A percentile compares a stretch with the other conserved stretches of the same genome.
These are phyloP conservation scores for Agapanthus africanus DNA, from an alignment of 106 monocot species.

Conservation along the genomic window DNA sequence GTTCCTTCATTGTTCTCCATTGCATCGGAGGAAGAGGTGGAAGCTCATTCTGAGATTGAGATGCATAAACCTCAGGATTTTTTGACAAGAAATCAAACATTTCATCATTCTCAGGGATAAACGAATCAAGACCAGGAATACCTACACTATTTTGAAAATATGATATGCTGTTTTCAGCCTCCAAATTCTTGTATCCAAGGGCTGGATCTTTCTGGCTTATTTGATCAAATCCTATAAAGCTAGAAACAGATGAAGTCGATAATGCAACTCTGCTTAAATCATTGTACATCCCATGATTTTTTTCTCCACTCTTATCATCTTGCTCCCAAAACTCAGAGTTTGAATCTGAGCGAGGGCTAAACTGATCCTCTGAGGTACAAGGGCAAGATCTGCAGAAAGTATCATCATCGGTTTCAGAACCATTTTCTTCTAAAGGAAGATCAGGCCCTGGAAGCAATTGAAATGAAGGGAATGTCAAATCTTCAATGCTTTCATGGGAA, in stretches of 20 bases:
- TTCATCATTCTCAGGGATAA: slow-evolving; percentile 11
- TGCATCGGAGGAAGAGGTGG: slow-evolving; percentile 88
- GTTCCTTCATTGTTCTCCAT: slow-evolving; percentile 51
- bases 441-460: slow-evolving; percentile 44
- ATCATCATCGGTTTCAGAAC: slow-evolving; percentile 87
- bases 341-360: slow-evolving; percentile 52
- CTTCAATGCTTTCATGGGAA: slow-evolving; percentile 43
- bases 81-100: slow-evolving; percentile 6
- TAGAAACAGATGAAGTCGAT: slow-evolving; percentile 30
- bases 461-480: slow-evolving; percentile 65
- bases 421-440: slow-evolving; percentile 24
- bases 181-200: slow-evolving; percentile 12
- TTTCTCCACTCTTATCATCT: slow-evolving; percentile 27
- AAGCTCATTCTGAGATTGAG: slow-evolving; percentile 23
- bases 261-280: slow-evolving; percentile 34
- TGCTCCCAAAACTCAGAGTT: slow-evolving; percentile 81
- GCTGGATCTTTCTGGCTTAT: slow-evolving; percentile 19
- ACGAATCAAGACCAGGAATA: slow-evolving; percentile 37
- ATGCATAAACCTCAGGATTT: slow-evolving; percentile 13
- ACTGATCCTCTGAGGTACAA: slow-evolving; percentile 59
- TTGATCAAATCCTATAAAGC: slow-evolving; percentile 24
- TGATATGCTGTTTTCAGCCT: slow-evolving; percentile 12
- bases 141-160: slow-evolving; percentile 26
- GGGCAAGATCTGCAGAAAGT: slow-evolving; percentile 67
- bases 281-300: slow-evolving; percentile 27